Conservation (phyloP, 2,329 filamentous ascomycete genomes). For the Fusarium austroafricanum region DNA sequence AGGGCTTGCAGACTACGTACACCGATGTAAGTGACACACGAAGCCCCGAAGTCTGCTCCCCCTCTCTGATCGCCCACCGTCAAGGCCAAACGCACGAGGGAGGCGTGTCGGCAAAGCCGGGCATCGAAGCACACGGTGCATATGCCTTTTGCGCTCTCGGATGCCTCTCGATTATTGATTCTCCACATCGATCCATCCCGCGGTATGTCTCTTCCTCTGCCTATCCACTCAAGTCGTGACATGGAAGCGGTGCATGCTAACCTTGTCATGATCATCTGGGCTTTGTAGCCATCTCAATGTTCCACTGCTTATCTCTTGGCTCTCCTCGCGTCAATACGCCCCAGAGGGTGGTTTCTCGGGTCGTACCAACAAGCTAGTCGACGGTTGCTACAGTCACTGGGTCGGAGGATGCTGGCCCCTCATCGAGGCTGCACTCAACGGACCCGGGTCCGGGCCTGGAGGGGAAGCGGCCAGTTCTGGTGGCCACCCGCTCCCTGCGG, state of each 20-base stretch:
- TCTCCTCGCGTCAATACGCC: conserved; percentile 87
- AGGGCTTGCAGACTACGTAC: conserved; percentile 82
- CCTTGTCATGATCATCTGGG: conserved; percentile 39
- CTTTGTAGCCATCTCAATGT: conserved; percentile 77
- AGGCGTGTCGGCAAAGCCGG: conserved; percentile 86
- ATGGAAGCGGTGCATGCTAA: conserved; percentile 51
- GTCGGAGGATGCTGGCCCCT: conserved; percentile 95
- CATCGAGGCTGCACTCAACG: conserved; percentile 80
- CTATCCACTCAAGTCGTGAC: conserved; percentile 50
- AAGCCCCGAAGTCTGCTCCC: conserved; percentile 23
- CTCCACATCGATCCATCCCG: conserved; percentile 78
- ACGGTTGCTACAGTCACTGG: conserved; percentile 99
- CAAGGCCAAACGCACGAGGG: conserved; percentile 93
- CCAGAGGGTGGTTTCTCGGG: conserved; percentile 95
- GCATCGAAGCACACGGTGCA: conserved; percentile 92
- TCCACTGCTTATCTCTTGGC: conserved; percentile 82
- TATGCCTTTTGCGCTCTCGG: conserved; percentile 96
- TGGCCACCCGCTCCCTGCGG: conserved; percentile 47
- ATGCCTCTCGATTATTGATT: conserved; percentile 86
- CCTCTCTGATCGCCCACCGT: conserved; percentile 37
- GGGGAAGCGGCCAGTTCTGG: conserved; percentile 45
- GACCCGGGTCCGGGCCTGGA: conserved; percentile 50
- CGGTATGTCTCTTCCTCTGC: conserved; percentile 63
- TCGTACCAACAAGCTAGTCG: conserved; percentile 96
- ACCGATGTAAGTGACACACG: conserved; percentile 71